phyloP scores from a whole-genome alignment of 495 filamentous ascomycete species.

The Trichoderma orchidacearum region DNA sequence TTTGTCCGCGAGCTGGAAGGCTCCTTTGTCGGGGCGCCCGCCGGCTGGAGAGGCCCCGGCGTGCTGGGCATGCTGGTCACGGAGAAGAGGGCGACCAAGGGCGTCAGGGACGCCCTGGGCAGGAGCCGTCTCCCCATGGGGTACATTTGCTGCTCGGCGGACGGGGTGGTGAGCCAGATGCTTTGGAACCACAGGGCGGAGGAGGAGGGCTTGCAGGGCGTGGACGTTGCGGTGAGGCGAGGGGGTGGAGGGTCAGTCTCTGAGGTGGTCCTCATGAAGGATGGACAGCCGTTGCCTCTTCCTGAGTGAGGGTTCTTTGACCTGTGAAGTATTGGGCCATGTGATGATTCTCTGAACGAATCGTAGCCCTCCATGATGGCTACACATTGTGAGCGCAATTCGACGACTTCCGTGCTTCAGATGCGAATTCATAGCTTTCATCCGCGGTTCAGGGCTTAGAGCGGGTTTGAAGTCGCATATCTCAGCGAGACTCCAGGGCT shows the following conservation, averaged over 20 bases:
- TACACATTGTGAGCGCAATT: too few species aligned
- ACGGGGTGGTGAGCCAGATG: conserved; percentile 44
- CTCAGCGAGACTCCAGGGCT: too few species aligned
- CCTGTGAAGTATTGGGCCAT: background rate
- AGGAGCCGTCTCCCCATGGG: conserved; percentile 53
- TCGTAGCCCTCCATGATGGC: too few species aligned
- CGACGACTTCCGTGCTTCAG: too few species aligned
- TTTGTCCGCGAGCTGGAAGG: conserved; percentile 79
- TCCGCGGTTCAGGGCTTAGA: too few species aligned
- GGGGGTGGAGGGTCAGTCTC: conserved; percentile 9
- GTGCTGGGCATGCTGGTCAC: conserved; percentile 51
- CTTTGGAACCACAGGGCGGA: conserved; percentile 57
- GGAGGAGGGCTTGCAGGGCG: conserved; percentile 45
- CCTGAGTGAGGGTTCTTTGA: background rate
- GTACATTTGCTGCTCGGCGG: conserved; percentile 33
- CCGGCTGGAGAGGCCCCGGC: conserved; percentile 46
- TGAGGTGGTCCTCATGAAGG: conserved; percentile 40
- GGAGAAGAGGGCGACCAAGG: conserved; percentile 32
- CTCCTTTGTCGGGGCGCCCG: conserved; percentile 54
- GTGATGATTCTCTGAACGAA: background rate
- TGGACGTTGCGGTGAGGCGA: conserved; percentile 49
- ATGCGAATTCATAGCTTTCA: too few species aligned
- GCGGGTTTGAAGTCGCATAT: too few species aligned
- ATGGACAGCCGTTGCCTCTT: conserved; percentile 29
- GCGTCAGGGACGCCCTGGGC: conserved; percentile 51